Evolutionary conservation across 192 early-diverging fungal species (phyloP), one percentile per base, ranked within the genome.

Genomic region (Podochytrium sp.): DNA sequence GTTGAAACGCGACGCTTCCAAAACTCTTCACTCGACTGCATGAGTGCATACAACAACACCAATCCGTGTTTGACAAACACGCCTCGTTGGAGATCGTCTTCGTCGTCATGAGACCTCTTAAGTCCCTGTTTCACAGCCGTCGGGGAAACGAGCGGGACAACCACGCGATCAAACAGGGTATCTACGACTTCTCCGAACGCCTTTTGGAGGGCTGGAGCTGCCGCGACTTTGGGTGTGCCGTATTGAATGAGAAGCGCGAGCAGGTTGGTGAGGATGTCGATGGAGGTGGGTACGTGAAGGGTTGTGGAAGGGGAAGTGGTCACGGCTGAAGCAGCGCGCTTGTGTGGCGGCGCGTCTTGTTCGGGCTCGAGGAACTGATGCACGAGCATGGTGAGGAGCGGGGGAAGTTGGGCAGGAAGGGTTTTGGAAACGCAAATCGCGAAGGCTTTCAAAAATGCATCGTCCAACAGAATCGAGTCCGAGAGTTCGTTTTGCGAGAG

Each of bases 381-480:
- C 7, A 23, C 16, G 40, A 52, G 53, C 25, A 69, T 29, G 16
- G 32, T 33, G 50, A 69, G 30, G 2, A 69, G 52, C 12, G 14
- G 20, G n/a, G 66, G 49, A 25, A 69, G 7, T 55, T 69, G 66
- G 2, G 66, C 53, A 0, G 66, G 66, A 55, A 69, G 51, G 10
- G 66, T 69, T 39, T 69, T 69, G 5, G 50, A 51, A 16, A 69
- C 35, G n/a, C 27, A 51, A 6, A 30, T 39, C 25, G 66, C 52
- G 35, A 69, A 34, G 23, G n/a, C 30, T 30, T 20, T 20, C 23
- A 20, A 57, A 29, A 39, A 27, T 62, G 60, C 30, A 37, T 38
- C 52, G 7, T 55, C 52, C 7, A 55, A 23, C 0, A 55, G 25
- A 29, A 55, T 55, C 7, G 16, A 23, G 25, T 25, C 16, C 23